phyloP scores from a whole-genome alignment of 441 rosid species.

The Adansonia gregorii region DNA sequence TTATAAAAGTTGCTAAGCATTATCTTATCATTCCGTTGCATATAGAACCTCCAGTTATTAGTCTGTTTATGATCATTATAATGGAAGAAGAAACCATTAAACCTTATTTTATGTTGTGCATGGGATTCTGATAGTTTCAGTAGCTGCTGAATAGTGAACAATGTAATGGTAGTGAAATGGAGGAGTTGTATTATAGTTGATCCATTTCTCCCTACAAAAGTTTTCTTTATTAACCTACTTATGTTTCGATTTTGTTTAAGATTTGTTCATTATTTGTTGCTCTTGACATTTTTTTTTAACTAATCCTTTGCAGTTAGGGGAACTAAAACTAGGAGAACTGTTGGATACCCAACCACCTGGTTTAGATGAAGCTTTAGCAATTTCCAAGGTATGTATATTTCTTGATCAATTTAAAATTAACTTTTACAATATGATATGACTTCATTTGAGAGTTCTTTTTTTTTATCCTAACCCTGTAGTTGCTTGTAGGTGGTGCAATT shows the following conservation, averaged over 20 bases:
- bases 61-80: neutral
- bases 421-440: neutral
- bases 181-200: conserved; percentile 1
- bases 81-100: neutral
- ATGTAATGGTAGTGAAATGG: neutral
- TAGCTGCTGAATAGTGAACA: neutral
- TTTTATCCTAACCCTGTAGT: conserved; percentile 22
- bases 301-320: conserved; percentile 54
- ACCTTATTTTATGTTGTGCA: neutral
- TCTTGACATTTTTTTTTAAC: conserved; percentile 13
- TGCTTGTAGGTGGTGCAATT: conserved; percentile 70
- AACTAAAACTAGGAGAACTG: conserved; percentile 75
- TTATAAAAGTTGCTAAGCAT: conserved; percentile 3
- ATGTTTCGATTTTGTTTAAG: conserved; percentile 3
- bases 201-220: neutral
- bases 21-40: neutral
- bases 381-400: conserved; percentile 63
- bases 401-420: conserved; percentile 15
- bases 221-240: neutral
- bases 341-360: conserved; percentile 82
- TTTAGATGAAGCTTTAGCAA: conserved; percentile 76
- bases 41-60: neutral
- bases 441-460: neutral
- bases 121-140: conserved; percentile 9
- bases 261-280: neutral